Base-by-base conservation (phyloP, 352 stramenopile species). In the Globisporangium cylindrosporum region DNA sequence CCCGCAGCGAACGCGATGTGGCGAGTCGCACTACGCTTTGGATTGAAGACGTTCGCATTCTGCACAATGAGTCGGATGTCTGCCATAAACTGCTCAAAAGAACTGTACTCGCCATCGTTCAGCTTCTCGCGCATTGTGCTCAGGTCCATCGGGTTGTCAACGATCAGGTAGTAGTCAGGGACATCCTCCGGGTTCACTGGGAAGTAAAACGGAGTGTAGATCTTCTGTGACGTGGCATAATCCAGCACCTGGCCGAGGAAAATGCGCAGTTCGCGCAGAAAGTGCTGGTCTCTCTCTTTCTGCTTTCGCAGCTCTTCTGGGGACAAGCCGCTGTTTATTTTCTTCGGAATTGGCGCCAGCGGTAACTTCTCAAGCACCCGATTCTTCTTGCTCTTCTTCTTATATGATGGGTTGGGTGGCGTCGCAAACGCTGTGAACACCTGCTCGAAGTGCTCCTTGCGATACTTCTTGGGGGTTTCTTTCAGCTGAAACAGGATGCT, bases 11-110 rank as follows among this genome's bases (percentile, higher is more conserved):
- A 87, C 4, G 86, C 88, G 59, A 96, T 93, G 48, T 89, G 78
- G 12, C 86, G 72, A 6, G 89, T 91, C 41, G 74, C 72, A 54
- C 87, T 93, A 34, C 80, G 79, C 51, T 88, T 91, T 9, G 92
- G 92, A 69, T 98, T 97, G 73, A 95, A 97, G 38, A 96, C 78
- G 51, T 94, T 93, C 32, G 92, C 91, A 57, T 98, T 97, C 10
- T 78, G 74, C 29, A 95, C 84, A 32, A 98, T 97, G 58, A 92
- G 80, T 59, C 93, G 80, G 32, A 98, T 89, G 66, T 98, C 90
- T 51, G 86, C 76, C 66, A 95, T 80, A 58, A 97, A 98, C 46
- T 88, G 78, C 59, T 97, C 89, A 34, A 94, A 94, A 34, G 84
- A 95, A 8, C 79, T 91, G 73, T 98, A 98, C 63, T 96, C 88